Base-by-base conservation (phyloP, 2,329 filamentous ascomycete species). In the Rhynchosporium agropyri region DNA sequence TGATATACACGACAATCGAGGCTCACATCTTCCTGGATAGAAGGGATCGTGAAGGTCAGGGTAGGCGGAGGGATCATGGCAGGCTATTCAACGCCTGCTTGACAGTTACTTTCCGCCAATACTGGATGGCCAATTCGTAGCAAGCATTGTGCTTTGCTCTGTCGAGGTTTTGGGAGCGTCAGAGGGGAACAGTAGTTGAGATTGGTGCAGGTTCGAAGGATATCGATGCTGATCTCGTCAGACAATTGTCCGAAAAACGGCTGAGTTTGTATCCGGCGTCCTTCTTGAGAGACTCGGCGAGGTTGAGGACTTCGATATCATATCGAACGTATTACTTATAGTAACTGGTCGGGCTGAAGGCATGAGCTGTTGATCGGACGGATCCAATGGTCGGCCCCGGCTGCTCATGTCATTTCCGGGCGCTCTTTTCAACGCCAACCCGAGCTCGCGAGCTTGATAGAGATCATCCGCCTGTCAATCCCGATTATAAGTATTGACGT, bases 1-100 rank as follows among this genome's bases (percentile, higher is more conserved):
- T 95, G 88, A 76, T 95, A 96, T 64, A 98, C 78, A 62, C 94
- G 90, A 74, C 92, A 96, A 69, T 93, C 85, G 61, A 99, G 85
- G 10, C 82, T 78, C 10, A 83, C 84, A 63, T 88, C 84, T 76
- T 97, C 93, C 76, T 96, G 84, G 58, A 97, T 77, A 63, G 92
- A 97, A 38, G 93, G 93, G 62, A 98, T 86, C 28, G 87, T 89
- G 74, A 97, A 90, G 71, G 83, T 84, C 67, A 88, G 72, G 50
- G 80, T 80, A 38, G 85, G 84, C 68, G 80, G 78, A 60, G 84
- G 84, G 60, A 87, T 82, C 79, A 83, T 84, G 63, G 54, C 57
- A 64, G 65, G 62, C 63, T 48, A 50, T 62, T 63, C 54, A 28
- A 59, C 58, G 66, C 60, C 64, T 60, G 40, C 3, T 53, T 55